These are phyloP conservation scores for Ulota crispa DNA, from an alignment of 225 moss, liverwort and hornwort species.

Conservation along the genomic window DNA sequence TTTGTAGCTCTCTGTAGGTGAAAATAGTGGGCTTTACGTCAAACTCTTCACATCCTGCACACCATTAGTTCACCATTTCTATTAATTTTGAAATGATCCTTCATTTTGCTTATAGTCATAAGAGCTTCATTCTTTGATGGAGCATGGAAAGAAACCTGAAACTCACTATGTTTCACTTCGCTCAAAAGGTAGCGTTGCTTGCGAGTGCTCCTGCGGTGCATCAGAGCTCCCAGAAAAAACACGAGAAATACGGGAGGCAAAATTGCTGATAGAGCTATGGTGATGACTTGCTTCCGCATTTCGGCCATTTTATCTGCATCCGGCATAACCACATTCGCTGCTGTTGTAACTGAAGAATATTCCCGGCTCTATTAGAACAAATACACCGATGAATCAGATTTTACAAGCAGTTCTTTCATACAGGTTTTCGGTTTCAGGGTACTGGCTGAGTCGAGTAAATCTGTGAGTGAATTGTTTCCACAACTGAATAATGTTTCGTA, in stretches of 20 bases:
- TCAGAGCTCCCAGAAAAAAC: constrained; percentile 18
- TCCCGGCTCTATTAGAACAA: not conserved
- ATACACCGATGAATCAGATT: not conserved
- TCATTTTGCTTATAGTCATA: not conserved
- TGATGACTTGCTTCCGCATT: constrained; percentile 21
- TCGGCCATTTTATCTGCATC: not conserved
- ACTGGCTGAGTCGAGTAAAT: not conserved
- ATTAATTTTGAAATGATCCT: not conserved
- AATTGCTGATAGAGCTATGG: constrained; percentile 23
- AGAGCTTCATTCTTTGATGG: not conserved
- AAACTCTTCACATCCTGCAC: constrained; percentile 37
- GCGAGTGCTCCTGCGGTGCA: constrained; percentile 32
- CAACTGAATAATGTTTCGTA: not conserved
- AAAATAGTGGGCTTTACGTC: constrained; percentile 30
- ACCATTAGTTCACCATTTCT: not conserved
- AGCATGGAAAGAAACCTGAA: not conserved
- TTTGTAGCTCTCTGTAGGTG: constrained; percentile 30
- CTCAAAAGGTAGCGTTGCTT: constrained; percentile 23
- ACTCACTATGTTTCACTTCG: constrained; percentile 24
- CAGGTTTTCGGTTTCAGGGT: too few relatives aligned
- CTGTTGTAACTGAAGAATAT: not conserved
- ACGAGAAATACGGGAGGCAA: constrained; percentile 18
- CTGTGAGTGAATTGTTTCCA: not conserved
- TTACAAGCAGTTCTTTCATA: not conserved
- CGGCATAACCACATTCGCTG: not conserved